Conservation (phyloP, 495 filamentous ascomycete genomes). For the Neurospora sp. region DNA sequence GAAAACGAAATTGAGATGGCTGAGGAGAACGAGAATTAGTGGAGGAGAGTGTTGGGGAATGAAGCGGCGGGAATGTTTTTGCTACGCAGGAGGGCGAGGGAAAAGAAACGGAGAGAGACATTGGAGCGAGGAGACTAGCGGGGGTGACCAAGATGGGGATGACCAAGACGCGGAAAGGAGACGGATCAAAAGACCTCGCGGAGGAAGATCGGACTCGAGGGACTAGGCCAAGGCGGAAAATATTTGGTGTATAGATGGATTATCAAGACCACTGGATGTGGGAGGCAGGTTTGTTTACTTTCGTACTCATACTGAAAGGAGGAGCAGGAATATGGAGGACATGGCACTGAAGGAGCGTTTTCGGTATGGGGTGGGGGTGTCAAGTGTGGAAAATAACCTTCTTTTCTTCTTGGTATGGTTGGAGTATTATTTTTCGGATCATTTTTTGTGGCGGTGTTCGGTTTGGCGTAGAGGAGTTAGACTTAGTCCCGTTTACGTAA, state of each 20-base stretch:
- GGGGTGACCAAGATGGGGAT: not conserved
- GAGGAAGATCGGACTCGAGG: not conserved
- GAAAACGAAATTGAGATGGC: not conserved
- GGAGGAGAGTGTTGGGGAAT: not conserved
- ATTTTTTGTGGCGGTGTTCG: not conserved
- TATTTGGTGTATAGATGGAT: not conserved
- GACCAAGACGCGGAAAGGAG: not conserved
- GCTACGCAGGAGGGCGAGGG: not conserved
- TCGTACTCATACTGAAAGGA: too few species aligned
- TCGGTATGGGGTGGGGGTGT: not conserved
- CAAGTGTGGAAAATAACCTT: not conserved
- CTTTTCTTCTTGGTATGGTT: not conserved
- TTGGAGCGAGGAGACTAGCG: not conserved
- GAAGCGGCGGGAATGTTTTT: not conserved
- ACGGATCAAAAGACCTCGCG: not conserved
- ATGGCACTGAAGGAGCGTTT: not conserved
- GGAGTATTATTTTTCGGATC: not conserved
- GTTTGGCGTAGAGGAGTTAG: not conserved
- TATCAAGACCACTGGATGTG: too few species aligned
- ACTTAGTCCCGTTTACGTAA: not conserved
- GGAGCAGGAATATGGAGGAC: not conserved
- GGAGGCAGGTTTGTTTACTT: not conserved
- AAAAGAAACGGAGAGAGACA: not conserved
- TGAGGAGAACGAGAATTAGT: not conserved
- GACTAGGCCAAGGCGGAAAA: not conserved